Percentiles rank a stretch among this genome's conserved stretches.
Evolutionary conservation across 805 yeast genomes (phyloP).

Genomic region (Metschnikowia proteae): DNA sequence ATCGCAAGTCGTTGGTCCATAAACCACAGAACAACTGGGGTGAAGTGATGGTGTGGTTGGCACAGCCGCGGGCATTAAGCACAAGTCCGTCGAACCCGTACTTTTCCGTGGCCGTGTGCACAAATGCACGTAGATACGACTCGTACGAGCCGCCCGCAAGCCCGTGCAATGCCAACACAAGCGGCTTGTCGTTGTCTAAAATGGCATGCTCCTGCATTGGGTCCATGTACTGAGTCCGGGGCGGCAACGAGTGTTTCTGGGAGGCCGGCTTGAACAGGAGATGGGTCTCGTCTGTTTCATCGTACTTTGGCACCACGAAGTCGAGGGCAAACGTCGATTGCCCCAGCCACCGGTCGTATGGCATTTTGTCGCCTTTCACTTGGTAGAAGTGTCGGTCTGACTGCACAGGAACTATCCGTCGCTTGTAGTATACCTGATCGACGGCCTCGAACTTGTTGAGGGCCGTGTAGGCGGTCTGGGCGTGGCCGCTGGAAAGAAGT

Average conservation of each 20-base stretch:
- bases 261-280: slow-evolving; percentile 38
- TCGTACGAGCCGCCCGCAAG: slow-evolving; percentile 80
- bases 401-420: slow-evolving; percentile 37
- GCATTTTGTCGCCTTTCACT: slow-evolving; percentile 26
- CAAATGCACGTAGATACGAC: slow-evolving; percentile 59
- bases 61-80: slow-evolving; percentile 72
- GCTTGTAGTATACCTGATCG: slow-evolving; percentile 44
- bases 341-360: slow-evolving; percentile 41
- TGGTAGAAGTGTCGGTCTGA: slow-evolving; percentile 22
- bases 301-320: slow-evolving; percentile 34
- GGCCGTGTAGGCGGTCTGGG: slow-evolving; percentile 49
- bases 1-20: slow-evolving; percentile 66
- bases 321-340: slow-evolving; percentile 48
- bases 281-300: slow-evolving; percentile 19
- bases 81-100: slow-evolving; percentile 53
- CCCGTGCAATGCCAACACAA: slow-evolving; percentile 65
- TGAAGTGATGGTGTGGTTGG: slow-evolving; percentile 66
- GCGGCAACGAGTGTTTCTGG: slow-evolving; percentile 57
- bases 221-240: slow-evolving; percentile 61
- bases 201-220: slow-evolving; percentile 38
- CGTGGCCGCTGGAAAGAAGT: slow-evolving; percentile 43
- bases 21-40: slow-evolving; percentile 65
- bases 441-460: slow-evolving; percentile 38
- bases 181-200: slow-evolving; percentile 43
- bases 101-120: slow-evolving; percentile 40